Conservation (phyloP, 805 yeast species). For the Candida boleticola region DNA sequence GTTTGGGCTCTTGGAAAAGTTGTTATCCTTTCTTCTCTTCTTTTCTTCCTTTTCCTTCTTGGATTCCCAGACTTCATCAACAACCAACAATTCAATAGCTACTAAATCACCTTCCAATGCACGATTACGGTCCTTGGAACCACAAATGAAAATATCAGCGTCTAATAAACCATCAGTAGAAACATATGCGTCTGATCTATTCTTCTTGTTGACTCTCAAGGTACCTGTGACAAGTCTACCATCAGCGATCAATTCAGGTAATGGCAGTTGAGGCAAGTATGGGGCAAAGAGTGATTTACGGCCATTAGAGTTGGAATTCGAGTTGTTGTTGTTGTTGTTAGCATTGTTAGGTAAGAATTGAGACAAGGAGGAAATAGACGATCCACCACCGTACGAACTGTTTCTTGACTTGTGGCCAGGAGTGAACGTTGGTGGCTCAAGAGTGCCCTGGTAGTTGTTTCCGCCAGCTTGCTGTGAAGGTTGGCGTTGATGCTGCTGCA, state of each 20-base stretch:
- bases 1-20: slow-evolving; percentile 27
- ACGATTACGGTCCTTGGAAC: slow-evolving; percentile 96
- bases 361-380: slow-evolving; percentile 51
- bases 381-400: slow-evolving; percentile 60
- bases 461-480: slow-evolving; percentile 5
- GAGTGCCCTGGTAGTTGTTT: slow-evolving; percentile 18
- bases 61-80: slow-evolving; percentile 97
- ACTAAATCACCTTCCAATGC: slow-evolving; percentile 96
- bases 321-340: slow-evolving; percentile 14
- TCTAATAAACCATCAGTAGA: slow-evolving; percentile 93
- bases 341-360: slow-evolving; percentile 31
- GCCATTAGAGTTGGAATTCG: slow-evolving; percentile 38
- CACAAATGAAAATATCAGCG: slow-evolving; percentile 96
- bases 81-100: slow-evolving; percentile 90
- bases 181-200: slow-evolving; percentile 97
- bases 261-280: slow-evolving; percentile 87
- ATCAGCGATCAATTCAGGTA: slow-evolving; percentile 84
- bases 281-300: slow-evolving; percentile 92
- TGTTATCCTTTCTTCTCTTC: slow-evolving; percentile 78
- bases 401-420: slow-evolving; percentile 79
- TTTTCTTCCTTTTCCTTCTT: slow-evolving; percentile 97
- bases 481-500: slow-evolving; percentile 39
- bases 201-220: slow-evolving; percentile 90
- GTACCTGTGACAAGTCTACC: slow-evolving; percentile 92
- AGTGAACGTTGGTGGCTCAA: slow-evolving; percentile 50